phyloP scores from a whole-genome alignment of 2,329 filamentous ascomycete genomes.

The Arthrobotrys sinensis region DNA sequence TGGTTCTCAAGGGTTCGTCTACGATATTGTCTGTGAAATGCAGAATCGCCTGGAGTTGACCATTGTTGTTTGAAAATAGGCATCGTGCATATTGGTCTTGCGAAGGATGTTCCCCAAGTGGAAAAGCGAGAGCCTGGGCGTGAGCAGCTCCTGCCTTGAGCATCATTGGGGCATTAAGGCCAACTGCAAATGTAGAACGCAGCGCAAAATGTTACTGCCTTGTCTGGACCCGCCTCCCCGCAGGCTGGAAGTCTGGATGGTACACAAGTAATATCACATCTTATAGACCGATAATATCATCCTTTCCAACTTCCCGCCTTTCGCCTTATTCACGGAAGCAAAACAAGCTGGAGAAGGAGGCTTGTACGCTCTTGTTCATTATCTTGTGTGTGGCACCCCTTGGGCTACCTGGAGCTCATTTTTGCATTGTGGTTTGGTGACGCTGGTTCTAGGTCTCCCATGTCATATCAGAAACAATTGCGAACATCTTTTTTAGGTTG shows the following conservation, averaged over 20 bases:
- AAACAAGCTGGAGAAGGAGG: slow-evolving; percentile 57
- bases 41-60: background rate
- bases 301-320: slow-evolving; percentile 41
- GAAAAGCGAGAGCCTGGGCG: slow-evolving; percentile 39
- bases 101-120: slow-evolving; percentile 44
- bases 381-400: slow-evolving; percentile 55
- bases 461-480: slow-evolving; percentile 61
- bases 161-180: slow-evolving; percentile 49
- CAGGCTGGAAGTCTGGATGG: slow-evolving; percentile 30
- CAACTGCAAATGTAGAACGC: slow-evolving; percentile 19
- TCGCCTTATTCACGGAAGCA: slow-evolving; percentile 53
- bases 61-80: slow-evolving; percentile 9
- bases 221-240: slow-evolving; percentile 39
- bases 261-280: slow-evolving; percentile 30
- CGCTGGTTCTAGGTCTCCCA: slow-evolving; percentile 58
- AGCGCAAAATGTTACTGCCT: slow-evolving; percentile 49
- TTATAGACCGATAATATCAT: slow-evolving; percentile 22
- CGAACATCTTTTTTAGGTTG: slow-evolving; percentile 61
- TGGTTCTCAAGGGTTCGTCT: background rate
- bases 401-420: slow-evolving; percentile 39
- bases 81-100: slow-evolving; percentile 15
- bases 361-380: slow-evolving; percentile 53
- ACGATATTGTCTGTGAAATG: slow-evolving; percentile 27
- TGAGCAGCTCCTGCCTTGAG: slow-evolving; percentile 51
- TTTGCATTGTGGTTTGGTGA: slow-evolving; percentile 51